A percentile compares a stretch with the other conserved stretches of the same genome.
Evolutionary conservation across 208 protist genomes (phyloP).

Genomic region (Willaertia magna): DNA sequence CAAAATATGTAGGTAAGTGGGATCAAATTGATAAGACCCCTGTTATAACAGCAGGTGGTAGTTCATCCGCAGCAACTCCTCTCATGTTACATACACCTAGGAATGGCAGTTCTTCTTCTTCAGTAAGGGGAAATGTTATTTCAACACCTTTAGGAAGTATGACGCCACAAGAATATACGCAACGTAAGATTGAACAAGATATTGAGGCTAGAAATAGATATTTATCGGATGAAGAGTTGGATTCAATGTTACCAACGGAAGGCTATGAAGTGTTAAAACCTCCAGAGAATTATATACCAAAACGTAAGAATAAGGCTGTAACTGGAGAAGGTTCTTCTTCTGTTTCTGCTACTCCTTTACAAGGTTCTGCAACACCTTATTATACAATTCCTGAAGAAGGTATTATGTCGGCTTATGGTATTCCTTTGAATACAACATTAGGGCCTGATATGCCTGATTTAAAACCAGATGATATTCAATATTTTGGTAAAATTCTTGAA

Average conservation of each 20-base stretch:
- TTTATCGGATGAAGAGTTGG: constrained; percentile 68
- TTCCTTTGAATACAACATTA: constrained; percentile 49
- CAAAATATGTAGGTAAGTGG: background rate
- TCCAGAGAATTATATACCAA: background rate
- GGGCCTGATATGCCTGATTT: constrained; percentile 78
- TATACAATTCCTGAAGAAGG: background rate
- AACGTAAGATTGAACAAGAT: constrained; percentile 37
- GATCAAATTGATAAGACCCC: background rate
- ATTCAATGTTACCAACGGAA: constrained; percentile 54
- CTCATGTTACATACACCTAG: background rate
- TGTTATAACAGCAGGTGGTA: background rate
- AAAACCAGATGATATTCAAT: constrained; percentile 87
- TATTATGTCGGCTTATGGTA: background rate
- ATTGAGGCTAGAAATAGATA: constrained; percentile 62
- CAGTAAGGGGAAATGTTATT: background rate
- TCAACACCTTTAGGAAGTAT: constrained; percentile 25
- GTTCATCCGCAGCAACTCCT: background rate
- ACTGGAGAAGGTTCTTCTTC: background rate
- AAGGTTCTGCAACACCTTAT: background rate
- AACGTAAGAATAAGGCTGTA: background rate
- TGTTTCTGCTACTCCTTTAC: background rate
- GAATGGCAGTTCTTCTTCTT: constrained; percentile 10
- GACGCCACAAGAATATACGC: constrained; percentile 38
- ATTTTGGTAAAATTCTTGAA: constrained; percentile 85
- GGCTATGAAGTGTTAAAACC: constrained; percentile 40